Evolutionary conservation across 495 filamentous ascomycete species (phyloP).

Genomic region (Penicillium riverlandense): DNA sequence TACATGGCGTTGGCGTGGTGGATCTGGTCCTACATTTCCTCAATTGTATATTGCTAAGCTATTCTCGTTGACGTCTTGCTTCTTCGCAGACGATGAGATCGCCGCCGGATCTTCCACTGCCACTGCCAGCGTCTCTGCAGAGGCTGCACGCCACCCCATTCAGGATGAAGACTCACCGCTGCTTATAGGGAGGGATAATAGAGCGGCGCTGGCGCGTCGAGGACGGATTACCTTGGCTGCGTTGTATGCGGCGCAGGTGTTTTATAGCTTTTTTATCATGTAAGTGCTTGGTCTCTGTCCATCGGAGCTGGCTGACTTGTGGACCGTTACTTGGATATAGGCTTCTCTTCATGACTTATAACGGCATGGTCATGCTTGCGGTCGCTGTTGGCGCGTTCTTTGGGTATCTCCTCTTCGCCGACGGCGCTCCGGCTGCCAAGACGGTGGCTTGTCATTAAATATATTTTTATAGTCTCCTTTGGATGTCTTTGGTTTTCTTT

Average conservation of each 20-base stretch:
- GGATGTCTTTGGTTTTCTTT: background rate
- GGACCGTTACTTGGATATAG: conserved; percentile 32
- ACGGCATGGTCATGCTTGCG: conserved; percentile 92
- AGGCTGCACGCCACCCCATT: conserved; percentile 7
- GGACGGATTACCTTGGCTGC: conserved; percentile 71
- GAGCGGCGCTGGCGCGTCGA: conserved; percentile 38
- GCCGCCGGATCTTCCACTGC: conserved; percentile 15
- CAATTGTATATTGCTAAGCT: background rate
- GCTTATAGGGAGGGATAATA: conserved; percentile 52
- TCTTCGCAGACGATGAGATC: conserved; percentile 41
- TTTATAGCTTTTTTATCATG: conserved; percentile 99
- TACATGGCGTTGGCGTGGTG: conserved; percentile 3
- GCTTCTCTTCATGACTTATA: conserved; percentile 99
- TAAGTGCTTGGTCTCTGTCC: conserved; percentile 43
- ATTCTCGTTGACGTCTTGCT: conserved; percentile 24
- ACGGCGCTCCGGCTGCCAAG: conserved; percentile 61
- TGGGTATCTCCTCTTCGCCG: conserved; percentile 78
- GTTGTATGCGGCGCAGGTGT: conserved; percentile 90
- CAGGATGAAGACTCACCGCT: conserved; percentile 63
- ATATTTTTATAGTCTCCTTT: background rate
- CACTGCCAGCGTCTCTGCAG: conserved; percentile 17
- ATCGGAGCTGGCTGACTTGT: too few species aligned
- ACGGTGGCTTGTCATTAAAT: conserved; percentile 81
- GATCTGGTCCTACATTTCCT: conserved; percentile 12
- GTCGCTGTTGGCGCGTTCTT: conserved; percentile 84